Evolutionary conservation across 371 early-diverging fungal species (phyloP).

Genomic region (Mucor irregularis): DNA sequence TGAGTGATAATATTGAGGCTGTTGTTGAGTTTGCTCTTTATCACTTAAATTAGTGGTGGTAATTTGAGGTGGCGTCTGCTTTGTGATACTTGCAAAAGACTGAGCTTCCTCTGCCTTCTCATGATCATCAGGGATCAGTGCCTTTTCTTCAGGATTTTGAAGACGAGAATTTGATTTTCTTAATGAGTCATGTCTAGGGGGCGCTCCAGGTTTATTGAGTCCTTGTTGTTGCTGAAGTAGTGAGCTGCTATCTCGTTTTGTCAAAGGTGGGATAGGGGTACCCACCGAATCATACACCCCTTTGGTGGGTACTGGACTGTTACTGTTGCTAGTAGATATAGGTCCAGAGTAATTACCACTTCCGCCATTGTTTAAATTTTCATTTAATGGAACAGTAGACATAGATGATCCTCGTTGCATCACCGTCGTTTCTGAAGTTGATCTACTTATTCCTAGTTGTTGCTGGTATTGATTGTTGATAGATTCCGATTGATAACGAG

Average conservation of each 20-base stretch:
- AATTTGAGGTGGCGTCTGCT: neutral
- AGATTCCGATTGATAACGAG: slow-evolving; percentile 3
- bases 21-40: slow-evolving; percentile 1
- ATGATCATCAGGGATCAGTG: neutral
- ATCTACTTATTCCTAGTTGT: neutral
- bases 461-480: neutral
- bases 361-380: neutral
- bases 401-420: slow-evolving; percentile 12
- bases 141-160: neutral
- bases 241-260: neutral
- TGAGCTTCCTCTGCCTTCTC: no score
- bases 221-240: neutral
- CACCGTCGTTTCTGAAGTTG: slow-evolving; percentile 3
- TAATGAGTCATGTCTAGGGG: slow-evolving; percentile 15
- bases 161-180: neutral
- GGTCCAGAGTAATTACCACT: neutral
- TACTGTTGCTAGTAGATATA: neutral
- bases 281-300: no score
- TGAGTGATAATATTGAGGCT: slow-evolving; percentile 4
- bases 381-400: no score
- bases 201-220: neutral
- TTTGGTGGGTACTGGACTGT: neutral
- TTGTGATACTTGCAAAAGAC: no score
- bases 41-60: no score
- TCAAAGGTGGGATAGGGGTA: no score